phyloP scores from a whole-genome alignment of 768 basidiomycete species.

The Mycena venus region DNA sequence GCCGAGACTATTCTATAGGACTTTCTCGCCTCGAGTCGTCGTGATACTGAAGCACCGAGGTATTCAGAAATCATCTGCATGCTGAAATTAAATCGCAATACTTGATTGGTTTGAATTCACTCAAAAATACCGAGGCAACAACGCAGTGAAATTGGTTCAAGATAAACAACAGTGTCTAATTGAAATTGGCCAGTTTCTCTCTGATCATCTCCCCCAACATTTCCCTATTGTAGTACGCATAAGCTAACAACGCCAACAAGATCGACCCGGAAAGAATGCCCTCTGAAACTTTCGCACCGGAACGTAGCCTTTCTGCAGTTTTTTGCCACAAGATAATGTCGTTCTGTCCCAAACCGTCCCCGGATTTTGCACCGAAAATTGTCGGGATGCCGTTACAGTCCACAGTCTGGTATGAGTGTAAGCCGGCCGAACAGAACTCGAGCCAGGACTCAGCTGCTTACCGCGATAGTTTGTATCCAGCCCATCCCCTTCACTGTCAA shows the following conservation, averaged over 20 bases:
- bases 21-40: too few species aligned
- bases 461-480: conserved; percentile 3
- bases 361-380: neutral
- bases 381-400: neutral
- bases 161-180: too few species aligned
- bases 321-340: conserved; percentile 6
- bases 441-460: neutral
- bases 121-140: too few species aligned
- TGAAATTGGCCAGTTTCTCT: neutral
- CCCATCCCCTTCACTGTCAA: neutral
- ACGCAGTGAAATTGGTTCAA: too few species aligned
- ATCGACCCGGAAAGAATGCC: neutral
- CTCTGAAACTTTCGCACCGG: neutral
- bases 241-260: neutral
- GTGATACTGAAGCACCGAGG: too few species aligned
- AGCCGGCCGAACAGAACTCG: neutral
- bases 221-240: neutral
- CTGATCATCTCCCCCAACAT: neutral
- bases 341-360: neutral
- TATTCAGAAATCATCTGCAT: too few species aligned
- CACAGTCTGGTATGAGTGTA: neutral
- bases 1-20: too few species aligned
- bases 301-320: neutral
- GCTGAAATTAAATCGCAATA: too few species aligned
- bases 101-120: too few species aligned